Base-by-base conservation (phyloP, 305 asterid species). In the Fraxinus floribunda region DNA sequence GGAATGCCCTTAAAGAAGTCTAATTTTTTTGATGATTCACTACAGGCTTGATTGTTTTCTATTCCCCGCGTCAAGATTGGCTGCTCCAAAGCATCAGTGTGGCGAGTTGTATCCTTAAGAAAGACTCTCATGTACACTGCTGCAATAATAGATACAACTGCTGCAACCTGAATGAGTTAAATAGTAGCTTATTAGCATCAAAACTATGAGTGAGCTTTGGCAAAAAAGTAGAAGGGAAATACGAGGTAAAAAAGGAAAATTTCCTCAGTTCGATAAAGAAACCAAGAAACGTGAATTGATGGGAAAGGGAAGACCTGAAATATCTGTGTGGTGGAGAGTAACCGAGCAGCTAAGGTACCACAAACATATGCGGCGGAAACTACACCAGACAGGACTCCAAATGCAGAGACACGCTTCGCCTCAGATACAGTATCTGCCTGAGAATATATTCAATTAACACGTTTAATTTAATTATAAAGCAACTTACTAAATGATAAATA, bases 361-460 rank as follows among this genome's bases (percentile, higher is more conserved):
- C 88, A 85, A 52, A 92, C 89, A 29, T 84, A 87, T 46, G 93
- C 94, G 4, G 88, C 97, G 2, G 93, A 82, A 2, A 90, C 89
- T 64, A 90, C 91, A 4, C 97, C 92, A 11, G 91, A 85, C 78
- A 91, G 84, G 8, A 92, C 74, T 29, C 97, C 93, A 16, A 92
- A 88, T 16, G 91, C 93, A 11, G 91, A 82, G 8, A 90, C 92
- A 8, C 93, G 94, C 77, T 90, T 92, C 35, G 68, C 89, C 84
- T 81, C 90, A 0, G 92, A 81, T 75, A 90, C 90, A 44, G 86
- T 89, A 44, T 91, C 97, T 22, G 94, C 97, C 97, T 90, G 70
- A 26, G 70, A 44, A 3, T 39, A 22, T 38, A 49, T n/a, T 30
- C 30, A 1, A 70, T 32, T 15, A 41, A 70, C 41, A 13, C 4